Base-by-base conservation (phyloP, 2,329 filamentous ascomycete genomes). In the Colletotrichum acutatum region DNA sequence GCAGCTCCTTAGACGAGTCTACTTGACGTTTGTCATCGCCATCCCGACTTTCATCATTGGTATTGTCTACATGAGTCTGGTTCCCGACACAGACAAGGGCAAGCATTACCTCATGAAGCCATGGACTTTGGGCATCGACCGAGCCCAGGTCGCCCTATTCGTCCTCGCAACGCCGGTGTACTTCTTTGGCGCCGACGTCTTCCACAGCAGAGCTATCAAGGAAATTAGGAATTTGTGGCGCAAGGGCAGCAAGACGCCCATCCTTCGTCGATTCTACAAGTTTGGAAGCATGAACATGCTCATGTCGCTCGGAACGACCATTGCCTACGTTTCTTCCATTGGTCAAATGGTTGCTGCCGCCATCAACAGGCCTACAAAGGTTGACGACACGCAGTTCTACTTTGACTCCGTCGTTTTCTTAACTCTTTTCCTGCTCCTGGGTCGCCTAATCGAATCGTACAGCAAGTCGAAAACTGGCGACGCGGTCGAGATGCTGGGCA, bases 231-330 rank as follows among this genome's bases (percentile, higher is more conserved):
- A 91, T 0, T 86, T 98, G 75, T 98, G 95, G 95, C 89, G 93
- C 26, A 90, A 85, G 2, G 90, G 91, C 32, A 97, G 94, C 79
- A 90, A 88, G 49, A 92, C 92, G 1, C 93, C 94, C 0, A 80
- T 97, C 4, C 77, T 94, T 19, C 89, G 92, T 76, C 88, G 95
- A 16, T 95, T 98, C 78, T 95, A 95, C 81, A 91, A 93, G n/a
- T 98, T 98, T 78, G 95, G 95, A 9, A 98, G 95, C 84, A 98
- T 98, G 95, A 97, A 97, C 79, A 93, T 97, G 85, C 88, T 98
- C 72, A 95, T 98, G 83, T 97, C 93, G 8, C 87, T 97, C 2
- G 95, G 95, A 6, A 97, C 95, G 0, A 93, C 91, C 2, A 94
- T 98, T 73, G 95, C 95, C 1, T 98, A 97, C 80, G 85, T 97